Evolutionary conservation across 345 rosid genomes (phyloP).

Genomic region (Boechera divaricarpa): DNA sequence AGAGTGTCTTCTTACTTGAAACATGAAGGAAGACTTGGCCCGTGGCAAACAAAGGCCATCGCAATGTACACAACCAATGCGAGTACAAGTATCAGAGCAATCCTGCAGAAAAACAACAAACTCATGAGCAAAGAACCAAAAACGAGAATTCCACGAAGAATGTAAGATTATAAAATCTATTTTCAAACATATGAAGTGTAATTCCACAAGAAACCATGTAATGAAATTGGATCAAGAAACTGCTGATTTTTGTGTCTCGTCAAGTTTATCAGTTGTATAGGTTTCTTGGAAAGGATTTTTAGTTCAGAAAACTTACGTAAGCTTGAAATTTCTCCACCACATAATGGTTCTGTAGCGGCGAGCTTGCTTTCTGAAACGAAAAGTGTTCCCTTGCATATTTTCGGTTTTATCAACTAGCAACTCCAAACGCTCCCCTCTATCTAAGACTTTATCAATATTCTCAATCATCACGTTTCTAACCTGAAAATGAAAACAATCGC

Average conservation of each 20-base stretch:
- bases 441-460: constrained; percentile 90
- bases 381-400: constrained; percentile 93
- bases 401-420: constrained; percentile 95
- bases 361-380: constrained; percentile 94
- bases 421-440: constrained; percentile 93
- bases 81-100: constrained; percentile 63
- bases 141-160: not conserved
- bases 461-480: constrained; percentile 95
- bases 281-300: not conserved
- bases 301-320: constrained; percentile 60
- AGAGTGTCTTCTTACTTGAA: constrained; percentile 50
- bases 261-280: not conserved
- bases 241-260: not conserved
- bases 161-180: not conserved
- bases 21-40: constrained; percentile 76
- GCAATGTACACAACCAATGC: constrained; percentile 70
- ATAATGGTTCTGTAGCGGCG: constrained; percentile 79
- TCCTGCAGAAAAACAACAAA: constrained; percentile 58
- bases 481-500: constrained; percentile 41
- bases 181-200: not conserved
- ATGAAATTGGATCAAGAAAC: not conserved
- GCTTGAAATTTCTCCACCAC: constrained; percentile 97
- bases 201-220: constrained; percentile 1
- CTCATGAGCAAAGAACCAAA: constrained; percentile 17
- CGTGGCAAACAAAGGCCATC: constrained; percentile 82